Evolutionary conservation across 768 basidiomycete genomes (phyloP), one percentile per base, ranked within the genome.

Genomic region (Pisolithus microcarpus): DNA sequence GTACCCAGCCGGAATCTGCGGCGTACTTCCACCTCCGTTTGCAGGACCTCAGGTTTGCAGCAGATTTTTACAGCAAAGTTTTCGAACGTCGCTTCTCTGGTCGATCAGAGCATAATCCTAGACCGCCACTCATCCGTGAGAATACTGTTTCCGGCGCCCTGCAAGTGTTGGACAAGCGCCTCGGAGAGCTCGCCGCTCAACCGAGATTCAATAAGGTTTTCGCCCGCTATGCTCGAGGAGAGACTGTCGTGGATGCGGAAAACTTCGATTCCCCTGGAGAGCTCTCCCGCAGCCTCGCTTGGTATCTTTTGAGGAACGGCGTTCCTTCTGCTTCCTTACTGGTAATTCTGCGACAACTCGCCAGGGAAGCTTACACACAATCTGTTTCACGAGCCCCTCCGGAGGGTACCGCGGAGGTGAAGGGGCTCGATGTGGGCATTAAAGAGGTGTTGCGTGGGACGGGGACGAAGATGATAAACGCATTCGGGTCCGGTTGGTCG

Each of bases 381-480:
- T 84, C 82, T 58, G 56, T 76, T 13, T 71, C 69, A 8, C 63
- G 64, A 3, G 66, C 77, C 7, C 70, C 73, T 1, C 81, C 84
- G 0, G 75, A 76, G 7, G 84, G 83, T 0, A 80, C 77, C 0
- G 48, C 51, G 13, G 65, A 75, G 43, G 46, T 65, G 28, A 52
- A 47, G 9, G 54, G 56, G n/a, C 63, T 77, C 24, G 75, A 77
- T 34, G 63, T 63, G 18, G 85, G 84, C 0, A 91, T 98, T 54
- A 84, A 81, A 58, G 87, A 94, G 61, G 91, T 96, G 8, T 63
- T 96, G 53, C 87, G 91, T 60, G 80, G 82, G 0, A 87, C 93
- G 0, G 94, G 94, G 2, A 80, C 81, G 0, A 92, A 89, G 60
- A 78, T 88, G 77, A 81, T 80, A 19, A 81, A 82, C 5, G 74